Evolutionary conservation across 148 eudicot species (phyloP).

Genomic region (Hydrangea macrophylla): DNA sequence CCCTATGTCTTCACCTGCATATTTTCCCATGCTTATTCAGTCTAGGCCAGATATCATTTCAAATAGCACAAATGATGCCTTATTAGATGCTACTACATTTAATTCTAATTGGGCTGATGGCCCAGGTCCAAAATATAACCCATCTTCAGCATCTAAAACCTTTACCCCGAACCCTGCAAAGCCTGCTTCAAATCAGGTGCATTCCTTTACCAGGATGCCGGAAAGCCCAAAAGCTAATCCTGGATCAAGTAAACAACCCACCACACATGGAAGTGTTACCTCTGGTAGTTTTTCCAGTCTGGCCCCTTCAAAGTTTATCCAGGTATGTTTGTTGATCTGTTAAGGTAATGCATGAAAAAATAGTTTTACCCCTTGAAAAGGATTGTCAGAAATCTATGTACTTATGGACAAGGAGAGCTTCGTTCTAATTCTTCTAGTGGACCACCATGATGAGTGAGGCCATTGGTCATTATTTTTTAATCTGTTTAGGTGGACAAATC

Average conservation of each 20-base stretch:
- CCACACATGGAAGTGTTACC: constrained; percentile 31
- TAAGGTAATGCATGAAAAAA: neutral
- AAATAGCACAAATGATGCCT: constrained; percentile 42
- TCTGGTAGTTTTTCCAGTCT: constrained; percentile 34
- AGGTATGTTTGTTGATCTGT: constrained; percentile 39
- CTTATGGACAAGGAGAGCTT: no score
- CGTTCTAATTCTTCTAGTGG: no score
- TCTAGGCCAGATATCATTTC: constrained; percentile 46
- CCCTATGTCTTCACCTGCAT: constrained; percentile 46
- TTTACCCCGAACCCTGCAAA: constrained; percentile 30
- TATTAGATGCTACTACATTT: constrained; percentile 36
- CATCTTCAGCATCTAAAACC: constrained; percentile 41
- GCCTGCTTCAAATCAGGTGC: constrained; percentile 45
- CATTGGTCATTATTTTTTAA: no score
- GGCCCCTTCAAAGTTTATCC: constrained; percentile 42
- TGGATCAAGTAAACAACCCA: constrained; percentile 52
- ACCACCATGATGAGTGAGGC: no score
- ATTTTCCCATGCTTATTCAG: constrained; percentile 57
- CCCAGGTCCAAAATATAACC: constrained; percentile 37
- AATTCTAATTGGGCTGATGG: constrained; percentile 36
- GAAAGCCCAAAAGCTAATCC: constrained; percentile 41
- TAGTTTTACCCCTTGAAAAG: neutral
- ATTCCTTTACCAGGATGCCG: constrained; percentile 31
- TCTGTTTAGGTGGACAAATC: no score
- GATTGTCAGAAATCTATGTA: neutral